A percentile compares a stretch with the other conserved stretches of the same genome.
phyloP scores from a whole-genome alignment of 768 basidiomycete genomes.

The Termitomyces heimii region DNA sequence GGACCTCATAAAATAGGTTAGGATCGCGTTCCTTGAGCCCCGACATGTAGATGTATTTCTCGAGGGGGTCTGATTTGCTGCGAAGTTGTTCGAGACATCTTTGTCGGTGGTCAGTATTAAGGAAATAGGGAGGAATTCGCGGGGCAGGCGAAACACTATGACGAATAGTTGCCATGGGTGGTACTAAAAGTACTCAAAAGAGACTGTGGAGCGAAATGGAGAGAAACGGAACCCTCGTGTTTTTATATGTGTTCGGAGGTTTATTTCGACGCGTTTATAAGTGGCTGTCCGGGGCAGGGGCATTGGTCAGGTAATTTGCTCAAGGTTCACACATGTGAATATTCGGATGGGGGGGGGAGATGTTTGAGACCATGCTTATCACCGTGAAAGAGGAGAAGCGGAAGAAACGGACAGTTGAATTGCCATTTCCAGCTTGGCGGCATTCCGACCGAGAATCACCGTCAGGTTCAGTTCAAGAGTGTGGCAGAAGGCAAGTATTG shows the following conservation, averaged over 20 bases:
- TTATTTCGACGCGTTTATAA: not conserved
- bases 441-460: conserved; percentile 23
- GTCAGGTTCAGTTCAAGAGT: not conserved
- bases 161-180: conserved; percentile 1
- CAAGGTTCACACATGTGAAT: conserved; percentile 23
- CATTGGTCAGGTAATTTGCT: not conserved
- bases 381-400: conserved; percentile 15
- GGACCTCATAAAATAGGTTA: conserved; percentile 59
- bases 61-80: conserved; percentile 48
- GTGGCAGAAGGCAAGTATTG: not conserved
- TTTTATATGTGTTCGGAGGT: conserved; percentile 6
- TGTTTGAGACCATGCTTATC: conserved; percentile 17
- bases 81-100: conserved; percentile 54
- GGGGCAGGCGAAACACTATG: conserved; percentile 8
- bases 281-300: not conserved
- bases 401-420: conserved; percentile 20
- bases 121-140: conserved; percentile 42
- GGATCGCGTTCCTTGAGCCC: conserved; percentile 58
- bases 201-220: not conserved
- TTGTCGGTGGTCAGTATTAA: conserved; percentile 44
- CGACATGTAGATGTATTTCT: conserved; percentile 69
- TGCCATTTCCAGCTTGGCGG: conserved; percentile 25
- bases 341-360: conserved; percentile 8
- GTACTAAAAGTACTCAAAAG: not conserved
- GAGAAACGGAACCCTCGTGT: not conserved